Conservation (phyloP, 2,329 filamentous ascomycete genomes). For the Davidsoniella neocaledoniae region DNA sequence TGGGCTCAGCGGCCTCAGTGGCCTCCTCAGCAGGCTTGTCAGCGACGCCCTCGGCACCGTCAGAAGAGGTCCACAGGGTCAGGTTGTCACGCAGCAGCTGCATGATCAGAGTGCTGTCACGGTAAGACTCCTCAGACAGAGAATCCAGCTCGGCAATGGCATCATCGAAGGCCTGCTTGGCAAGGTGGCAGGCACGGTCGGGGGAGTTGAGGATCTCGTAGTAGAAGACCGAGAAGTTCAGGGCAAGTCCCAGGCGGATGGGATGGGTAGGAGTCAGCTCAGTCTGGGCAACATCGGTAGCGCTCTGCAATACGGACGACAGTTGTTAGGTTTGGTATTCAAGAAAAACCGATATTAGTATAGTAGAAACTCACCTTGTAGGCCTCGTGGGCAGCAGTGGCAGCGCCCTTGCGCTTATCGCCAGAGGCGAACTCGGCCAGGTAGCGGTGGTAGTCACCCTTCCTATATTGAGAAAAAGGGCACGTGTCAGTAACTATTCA, state of each 20-base stretch:
- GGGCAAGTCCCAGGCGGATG: slow-evolving; percentile 89
- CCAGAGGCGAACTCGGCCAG: slow-evolving; percentile 84
- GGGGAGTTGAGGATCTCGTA: slow-evolving; percentile 99
- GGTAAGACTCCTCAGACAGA: slow-evolving; percentile 93
- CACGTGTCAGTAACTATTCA: not conserved
- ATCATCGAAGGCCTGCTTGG: slow-evolving; percentile 98
- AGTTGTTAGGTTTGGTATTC: slow-evolving; percentile 7
- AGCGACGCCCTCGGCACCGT: slow-evolving; percentile 63
- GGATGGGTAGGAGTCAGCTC: slow-evolving; percentile 95
- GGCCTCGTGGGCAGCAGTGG: slow-evolving; percentile 77
- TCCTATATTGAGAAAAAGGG: slow-evolving; percentile 37
- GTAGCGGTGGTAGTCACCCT: slow-evolving; percentile 94
- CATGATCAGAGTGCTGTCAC: slow-evolving; percentile 98
- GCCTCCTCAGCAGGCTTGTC: slow-evolving; percentile 43
- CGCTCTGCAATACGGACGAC: slow-evolving; percentile 44
- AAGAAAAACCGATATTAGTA: not conserved
- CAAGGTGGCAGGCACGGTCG: slow-evolving; percentile 93
- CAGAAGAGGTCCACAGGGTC: slow-evolving; percentile 93
- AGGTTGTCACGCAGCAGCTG: slow-evolving; percentile 97
- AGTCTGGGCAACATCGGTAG: slow-evolving; percentile 94
- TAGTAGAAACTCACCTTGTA: slow-evolving; percentile 61
- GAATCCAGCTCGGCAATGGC: slow-evolving; percentile 98
- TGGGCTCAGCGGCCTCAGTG: slow-evolving; percentile 30
- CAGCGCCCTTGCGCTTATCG: slow-evolving; percentile 80
- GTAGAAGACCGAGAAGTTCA: slow-evolving; percentile 99